Base-by-base conservation (phyloP, 768 basidiomycete genomes). In the Kwoniella europaea region DNA sequence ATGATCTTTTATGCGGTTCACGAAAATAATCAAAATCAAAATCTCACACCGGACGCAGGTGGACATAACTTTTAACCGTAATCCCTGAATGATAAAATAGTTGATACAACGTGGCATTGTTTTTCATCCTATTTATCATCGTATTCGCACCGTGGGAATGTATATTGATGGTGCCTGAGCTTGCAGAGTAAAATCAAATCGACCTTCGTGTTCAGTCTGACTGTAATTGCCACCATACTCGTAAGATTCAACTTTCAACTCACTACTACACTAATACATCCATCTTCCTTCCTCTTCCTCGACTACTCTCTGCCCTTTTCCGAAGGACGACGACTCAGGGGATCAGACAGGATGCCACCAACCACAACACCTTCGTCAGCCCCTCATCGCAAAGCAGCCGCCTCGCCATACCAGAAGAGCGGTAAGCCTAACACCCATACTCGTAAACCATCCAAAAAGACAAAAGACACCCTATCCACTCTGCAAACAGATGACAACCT, bases 51-150 rank as follows among this genome's bases (percentile, higher is more conserved):
- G 50, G 50, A 52, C 50, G 16, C 35, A 61, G 59, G 59, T 61
- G 59, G 59, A 43, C 59, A 22, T 15, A 61, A 61, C 59, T 55
- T 55, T 55, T 55, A 50, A 50, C 46, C 27, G 20, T 58, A 10
- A 27, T 27, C 20, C 20, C 20, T 61, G 27, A 61, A 44, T 41
- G 22, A 9, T 7, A 22, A 9, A 9, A 18, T 12, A n/a, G 20
- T 5, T 16, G 9, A 20, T 27, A 22, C 59, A 41, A n/a, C 59
- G 59, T 61, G 59, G 59, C 59, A 61, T 61, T 61, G 16, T 15
- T 61, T 12, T 12, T 10, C n/a, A 42, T n/a, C 59, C n/a, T 20
- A 1, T 20, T 20, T 16, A 61, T 43, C 27, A 18, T 1, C 16
- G 4, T 5, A n/a, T 1, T 9, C 22, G 27, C 29, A 35, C 35